phyloP scores from a whole-genome alignment of 495 filamentous ascomycete genomes.

The Annulohypoxylon nitens region DNA sequence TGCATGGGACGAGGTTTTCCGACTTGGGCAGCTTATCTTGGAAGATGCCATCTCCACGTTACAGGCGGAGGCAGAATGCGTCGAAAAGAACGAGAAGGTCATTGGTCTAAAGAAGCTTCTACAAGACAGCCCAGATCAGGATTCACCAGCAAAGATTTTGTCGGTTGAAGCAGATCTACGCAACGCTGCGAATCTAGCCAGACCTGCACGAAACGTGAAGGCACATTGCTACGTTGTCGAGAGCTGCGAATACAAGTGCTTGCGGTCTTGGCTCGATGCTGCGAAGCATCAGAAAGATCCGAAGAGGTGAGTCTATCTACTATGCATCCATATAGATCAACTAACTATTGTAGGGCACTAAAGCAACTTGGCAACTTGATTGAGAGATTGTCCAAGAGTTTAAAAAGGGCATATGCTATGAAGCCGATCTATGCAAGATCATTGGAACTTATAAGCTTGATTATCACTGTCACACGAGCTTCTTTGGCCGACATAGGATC shows the following conservation, averaged over 20 bases:
- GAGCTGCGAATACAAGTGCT: constrained; percentile 53
- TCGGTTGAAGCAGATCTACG: constrained; percentile 26
- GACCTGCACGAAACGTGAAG: constrained; percentile 20
- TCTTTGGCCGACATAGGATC: not conserved
- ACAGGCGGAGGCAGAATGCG: constrained; percentile 17
- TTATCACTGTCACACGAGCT: constrained; percentile 12
- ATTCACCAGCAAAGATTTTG: not conserved
- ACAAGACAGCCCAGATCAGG: not conserved
- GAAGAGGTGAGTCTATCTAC: constrained; percentile 48
- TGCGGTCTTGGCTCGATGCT: constrained; percentile 49
- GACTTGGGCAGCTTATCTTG: constrained; percentile 24
- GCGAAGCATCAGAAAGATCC: constrained; percentile 48
- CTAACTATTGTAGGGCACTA: constrained; percentile 48
- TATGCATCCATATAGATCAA: not conserved
- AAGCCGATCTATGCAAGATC: constrained; percentile 26
- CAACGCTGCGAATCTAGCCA: constrained; percentile 18
- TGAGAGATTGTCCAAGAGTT: constrained; percentile 18
- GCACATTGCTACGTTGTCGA: constrained; percentile 10
- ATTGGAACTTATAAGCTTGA: constrained; percentile 8
- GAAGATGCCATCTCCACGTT: constrained; percentile 34
- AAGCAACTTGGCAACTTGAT: constrained; percentile 42
- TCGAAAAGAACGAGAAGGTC: constrained; percentile 27
- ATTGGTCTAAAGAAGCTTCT: constrained; percentile 8
- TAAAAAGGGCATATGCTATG: constrained; percentile 21
- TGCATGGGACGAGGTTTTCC: constrained; percentile 35